Conservation (phyloP, 2,329 filamentous ascomycete species). For the Xylariaceae sp. region DNA sequence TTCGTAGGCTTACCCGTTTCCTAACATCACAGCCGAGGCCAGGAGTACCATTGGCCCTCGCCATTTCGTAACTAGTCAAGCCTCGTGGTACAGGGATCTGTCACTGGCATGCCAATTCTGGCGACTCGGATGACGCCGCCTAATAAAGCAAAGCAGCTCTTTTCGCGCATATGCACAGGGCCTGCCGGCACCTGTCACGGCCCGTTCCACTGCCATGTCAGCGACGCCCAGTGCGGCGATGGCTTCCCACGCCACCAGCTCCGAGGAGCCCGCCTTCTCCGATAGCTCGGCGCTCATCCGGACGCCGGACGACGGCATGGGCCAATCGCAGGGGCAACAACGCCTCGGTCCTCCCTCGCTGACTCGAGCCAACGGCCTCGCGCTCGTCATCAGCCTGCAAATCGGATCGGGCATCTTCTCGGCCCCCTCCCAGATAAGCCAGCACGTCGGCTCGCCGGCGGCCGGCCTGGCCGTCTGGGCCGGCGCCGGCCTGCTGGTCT, state of each 20-base stretch:
- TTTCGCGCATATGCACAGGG: constrained; percentile 4
- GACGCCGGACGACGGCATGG: constrained; percentile 2
- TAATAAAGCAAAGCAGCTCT: background rate
- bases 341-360: constrained; percentile 7
- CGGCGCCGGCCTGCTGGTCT: constrained; percentile 35
- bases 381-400: constrained; percentile 37
- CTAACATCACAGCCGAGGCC: too few species aligned
- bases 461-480: constrained; percentile 34
- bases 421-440: constrained; percentile 33
- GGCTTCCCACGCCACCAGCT: constrained; percentile 7
- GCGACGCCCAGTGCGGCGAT: constrained; percentile 4
- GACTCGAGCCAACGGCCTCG: constrained; percentile 26
- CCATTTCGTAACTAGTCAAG: too few species aligned
- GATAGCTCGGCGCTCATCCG: constrained; percentile 8
- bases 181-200: constrained; percentile 10
- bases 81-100: too few species aligned
- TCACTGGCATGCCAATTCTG: too few species aligned
- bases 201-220: constrained; percentile 14
- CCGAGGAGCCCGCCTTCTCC: constrained; percentile 7
- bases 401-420: constrained; percentile 42
- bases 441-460: constrained; percentile 34
- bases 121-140: too few species aligned
- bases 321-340: constrained; percentile 1
- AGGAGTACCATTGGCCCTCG: too few species aligned
- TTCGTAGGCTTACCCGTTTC: too few species aligned